These are phyloP conservation scores for Solanum gracilifrons DNA, from an alignment of 257 asterid genomes.

Conservation along the genomic window DNA sequence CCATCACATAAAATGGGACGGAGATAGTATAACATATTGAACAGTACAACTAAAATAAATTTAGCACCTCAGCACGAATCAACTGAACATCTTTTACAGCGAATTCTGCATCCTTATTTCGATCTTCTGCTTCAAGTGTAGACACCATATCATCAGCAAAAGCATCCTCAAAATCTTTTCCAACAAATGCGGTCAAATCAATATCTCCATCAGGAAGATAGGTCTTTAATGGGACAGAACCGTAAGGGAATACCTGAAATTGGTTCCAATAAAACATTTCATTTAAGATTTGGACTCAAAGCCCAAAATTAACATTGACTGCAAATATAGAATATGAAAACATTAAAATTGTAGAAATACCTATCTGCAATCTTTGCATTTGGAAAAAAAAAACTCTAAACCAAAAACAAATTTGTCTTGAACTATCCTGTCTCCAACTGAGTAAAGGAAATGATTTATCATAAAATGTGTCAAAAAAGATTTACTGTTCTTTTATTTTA, in stretches of 20 bases:
- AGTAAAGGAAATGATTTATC: neutral
- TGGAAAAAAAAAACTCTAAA: neutral
- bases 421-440: neutral
- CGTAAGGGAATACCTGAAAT: constrained; percentile 74
- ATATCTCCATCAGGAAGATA: constrained; percentile 98
- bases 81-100: constrained; percentile 75
- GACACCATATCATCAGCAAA: constrained; percentile 46
- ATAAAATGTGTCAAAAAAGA: neutral
- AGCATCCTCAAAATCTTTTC: constrained; percentile 43
- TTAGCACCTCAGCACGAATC: constrained; percentile 76
- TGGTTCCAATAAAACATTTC: neutral
- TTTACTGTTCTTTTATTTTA: neutral
- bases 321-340: neutral
- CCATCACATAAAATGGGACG: neutral
- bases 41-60: neutral
- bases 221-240: constrained; percentile 91
- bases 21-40: neutral
- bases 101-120: constrained; percentile 38
- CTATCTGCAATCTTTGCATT: neutral
- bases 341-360: neutral
- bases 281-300: neutral
- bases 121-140: constrained; percentile 58
- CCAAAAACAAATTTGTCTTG: neutral
- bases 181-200: constrained; percentile 76
- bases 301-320: neutral